Evolutionary conservation across 73 alveolate species (phyloP).

Genomic region (Paramecium octaurelia): DNA sequence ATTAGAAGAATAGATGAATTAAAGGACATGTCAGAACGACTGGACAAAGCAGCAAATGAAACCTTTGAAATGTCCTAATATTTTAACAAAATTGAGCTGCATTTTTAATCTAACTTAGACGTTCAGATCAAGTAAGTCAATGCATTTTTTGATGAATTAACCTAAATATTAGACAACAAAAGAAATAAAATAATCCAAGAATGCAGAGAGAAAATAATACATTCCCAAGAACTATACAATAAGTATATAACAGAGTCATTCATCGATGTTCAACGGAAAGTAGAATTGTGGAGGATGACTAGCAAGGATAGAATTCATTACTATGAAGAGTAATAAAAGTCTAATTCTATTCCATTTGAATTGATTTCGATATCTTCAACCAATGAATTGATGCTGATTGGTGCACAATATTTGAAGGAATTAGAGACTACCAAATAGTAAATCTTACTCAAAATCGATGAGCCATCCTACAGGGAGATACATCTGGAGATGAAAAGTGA

Average conservation of each 20-base stretch:
- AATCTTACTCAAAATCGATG: not conserved
- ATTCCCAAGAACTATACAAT: not conserved
- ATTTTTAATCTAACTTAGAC: not conserved
- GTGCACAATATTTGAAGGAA: not conserved
- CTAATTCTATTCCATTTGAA: not conserved
- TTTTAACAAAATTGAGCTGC: not conserved
- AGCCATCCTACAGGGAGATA: not conserved
- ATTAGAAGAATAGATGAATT: conserved; percentile 70
- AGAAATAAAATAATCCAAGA: not conserved
- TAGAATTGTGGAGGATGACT: conserved; percentile 18
- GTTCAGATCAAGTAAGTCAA: not conserved
- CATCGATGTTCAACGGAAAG: not conserved
- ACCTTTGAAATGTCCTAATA: not conserved
- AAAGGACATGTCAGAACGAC: conserved; percentile 72
- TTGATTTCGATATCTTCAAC: not conserved
- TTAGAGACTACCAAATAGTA: not conserved
- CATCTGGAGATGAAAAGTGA: not conserved
- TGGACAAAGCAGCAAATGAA: conserved; percentile 52
- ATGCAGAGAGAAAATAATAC: not conserved
- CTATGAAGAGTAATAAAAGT: not conserved
- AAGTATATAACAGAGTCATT: not conserved
- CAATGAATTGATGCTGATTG: not conserved
- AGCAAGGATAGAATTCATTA: not conserved
- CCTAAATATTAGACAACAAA: not conserved
- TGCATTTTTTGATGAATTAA: not conserved